These are phyloP conservation scores for Lichtheimia corymbifera DNA, from an alignment of 371 early-diverging fungal species.

Conservation along the genomic window DNA sequence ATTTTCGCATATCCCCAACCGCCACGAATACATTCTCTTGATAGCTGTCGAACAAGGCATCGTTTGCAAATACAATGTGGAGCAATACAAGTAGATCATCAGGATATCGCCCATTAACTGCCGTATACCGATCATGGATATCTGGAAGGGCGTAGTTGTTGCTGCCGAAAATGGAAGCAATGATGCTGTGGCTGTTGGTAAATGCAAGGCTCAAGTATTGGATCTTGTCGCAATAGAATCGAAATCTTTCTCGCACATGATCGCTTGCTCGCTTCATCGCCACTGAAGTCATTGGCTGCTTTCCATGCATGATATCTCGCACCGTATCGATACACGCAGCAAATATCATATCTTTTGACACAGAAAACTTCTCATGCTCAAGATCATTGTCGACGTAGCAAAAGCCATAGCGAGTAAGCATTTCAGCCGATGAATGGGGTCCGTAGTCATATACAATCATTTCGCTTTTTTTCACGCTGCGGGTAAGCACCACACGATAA, in stretches of 20 bases:
- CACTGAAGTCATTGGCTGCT: conserved; percentile 9
- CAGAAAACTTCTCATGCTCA: conserved; percentile 60
- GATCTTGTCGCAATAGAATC: conserved; percentile 51
- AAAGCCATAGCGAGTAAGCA: conserved; percentile 85
- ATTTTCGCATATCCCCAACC: too few relatives aligned
- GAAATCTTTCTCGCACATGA: conserved; percentile 35
- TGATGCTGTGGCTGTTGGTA: conserved; percentile 21
- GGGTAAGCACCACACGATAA: too few relatives aligned
- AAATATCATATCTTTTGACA: conserved; percentile 46
- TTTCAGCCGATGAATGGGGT: conserved; percentile 66
- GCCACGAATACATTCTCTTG: too few relatives aligned
- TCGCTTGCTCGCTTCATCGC: conserved; percentile 31
- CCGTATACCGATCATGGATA: conserved; percentile 29
- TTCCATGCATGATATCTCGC: conserved; percentile 20
- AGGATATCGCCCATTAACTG: conserved; percentile 56
- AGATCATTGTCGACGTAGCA: conserved; percentile 62
- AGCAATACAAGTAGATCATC: conserved; percentile 61
- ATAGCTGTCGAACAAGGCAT: conserved; percentile 40
- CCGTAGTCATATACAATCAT: conserved; percentile 35
- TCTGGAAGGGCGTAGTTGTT: neutral
- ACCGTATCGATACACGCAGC: conserved; percentile 43
- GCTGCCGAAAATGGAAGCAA: too few relatives aligned
- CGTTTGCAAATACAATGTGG: conserved; percentile 61
- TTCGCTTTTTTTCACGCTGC: too few relatives aligned
- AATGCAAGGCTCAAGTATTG: conserved; percentile 49